Evolutionary conservation across 495 filamentous ascomycete genomes (phyloP), one percentile per base, ranked within the genome.

Genomic region (Parmelia sp.): DNA sequence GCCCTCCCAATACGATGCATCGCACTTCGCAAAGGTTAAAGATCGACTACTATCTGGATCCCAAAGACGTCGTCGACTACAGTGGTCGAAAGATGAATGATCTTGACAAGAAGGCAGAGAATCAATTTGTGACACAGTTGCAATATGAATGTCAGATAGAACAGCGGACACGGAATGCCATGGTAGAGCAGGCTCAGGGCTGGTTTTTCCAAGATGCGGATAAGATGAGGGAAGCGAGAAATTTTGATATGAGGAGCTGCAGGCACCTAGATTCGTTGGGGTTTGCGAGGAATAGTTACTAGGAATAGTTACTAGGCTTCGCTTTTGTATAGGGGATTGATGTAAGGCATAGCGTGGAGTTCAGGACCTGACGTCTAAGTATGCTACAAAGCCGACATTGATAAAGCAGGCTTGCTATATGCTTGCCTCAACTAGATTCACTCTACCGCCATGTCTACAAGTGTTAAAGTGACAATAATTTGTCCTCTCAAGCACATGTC

Each of bases 11-110:
- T 71, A 95, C 90, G 23, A 72, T 85, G 67, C 83, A 85, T 61
- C 86, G 89, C 33, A 86, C 79, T n/a, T 92, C 89, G 35, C 81
- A 82, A 1, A 79, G 82, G 36, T 77, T 90, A 56, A 84, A 87
- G 57, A 79, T 94, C 58, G 84, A 89, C 56, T 97, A 96, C 78
- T 98, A 80, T 69, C 79, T 97, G 57, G 88, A 93, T 72, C 92
- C 92, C 1, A 66, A 73, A 4, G 92, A 96, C 19, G 81, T 96
- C 21, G 79, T 82, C 27, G 85, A 87, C 29, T 92, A 83, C 73
- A 86, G 78, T 59, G 68, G 79, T 1, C 75, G 82, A 51, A 86
- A 93, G 69, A 82, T 94, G 65, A 74, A 77, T 23, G 82, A 87
- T 68, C 78, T 98, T 17, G 94, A 97, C 70, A 82, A 84, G 66